These are phyloP conservation scores for Scheffersomyces spartinae DNA, from an alignment of 805 yeast species.

Conservation along the genomic window DNA sequence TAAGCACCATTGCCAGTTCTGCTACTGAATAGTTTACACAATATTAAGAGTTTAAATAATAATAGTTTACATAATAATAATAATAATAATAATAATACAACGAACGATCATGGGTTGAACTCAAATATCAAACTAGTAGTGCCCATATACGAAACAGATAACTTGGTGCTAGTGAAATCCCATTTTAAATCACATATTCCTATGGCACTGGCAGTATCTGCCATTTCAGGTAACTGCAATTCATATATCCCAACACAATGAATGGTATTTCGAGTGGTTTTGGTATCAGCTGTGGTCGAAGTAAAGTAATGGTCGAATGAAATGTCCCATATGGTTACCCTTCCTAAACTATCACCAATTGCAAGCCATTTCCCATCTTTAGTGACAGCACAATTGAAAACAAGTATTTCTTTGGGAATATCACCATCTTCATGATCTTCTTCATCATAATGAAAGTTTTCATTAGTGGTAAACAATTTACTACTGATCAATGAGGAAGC, in stretches of 20 bases:
- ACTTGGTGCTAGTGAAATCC: conserved; percentile 15
- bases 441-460: conserved; percentile 11
- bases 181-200: conserved; percentile 30
- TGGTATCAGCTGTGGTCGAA: conserved; percentile 3
- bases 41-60: too few species aligned
- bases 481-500: conserved; percentile 27
- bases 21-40: too few species aligned
- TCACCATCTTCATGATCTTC: conserved; percentile 3
- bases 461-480: conserved; percentile 15
- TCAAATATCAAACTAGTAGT: conserved; percentile 16
- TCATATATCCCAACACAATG: too few species aligned
- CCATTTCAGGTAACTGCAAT: too few species aligned
- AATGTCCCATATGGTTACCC: conserved; percentile 41
- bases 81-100: too few species aligned
- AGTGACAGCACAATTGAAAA: conserved; percentile 43
- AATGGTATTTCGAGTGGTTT: too few species aligned
- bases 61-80: too few species aligned
- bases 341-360: conserved; percentile 58
- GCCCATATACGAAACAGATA: conserved; percentile 25
- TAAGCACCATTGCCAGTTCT: conserved; percentile 5
- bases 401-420: conserved; percentile 39
- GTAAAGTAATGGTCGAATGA: conserved; percentile 5
- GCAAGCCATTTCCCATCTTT: conserved; percentile 39
- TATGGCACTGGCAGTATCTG: too few species aligned
- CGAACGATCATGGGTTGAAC: too few species aligned